phyloP scores from a whole-genome alignment of 2,329 filamentous ascomycete genomes.

The Penicillium sp. region DNA sequence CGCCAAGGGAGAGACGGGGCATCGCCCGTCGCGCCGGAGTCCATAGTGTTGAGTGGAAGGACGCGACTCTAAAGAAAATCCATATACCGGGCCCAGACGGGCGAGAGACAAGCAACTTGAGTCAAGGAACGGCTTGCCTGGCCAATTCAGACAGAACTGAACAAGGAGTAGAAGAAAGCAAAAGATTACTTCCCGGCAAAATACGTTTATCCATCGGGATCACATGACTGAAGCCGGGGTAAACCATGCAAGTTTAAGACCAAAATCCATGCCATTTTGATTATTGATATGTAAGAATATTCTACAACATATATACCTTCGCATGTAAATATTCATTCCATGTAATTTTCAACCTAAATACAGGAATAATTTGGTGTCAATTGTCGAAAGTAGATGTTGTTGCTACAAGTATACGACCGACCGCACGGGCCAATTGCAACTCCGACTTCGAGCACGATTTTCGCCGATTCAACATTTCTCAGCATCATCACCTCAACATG shows the following conservation, averaged over 20 bases:
- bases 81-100: constrained; percentile 19
- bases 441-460: constrained; percentile 26
- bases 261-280: neutral
- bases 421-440: constrained; percentile 24
- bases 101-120: neutral
- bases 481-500: constrained; percentile 48
- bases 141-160: constrained; percentile 4
- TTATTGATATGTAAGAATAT: neutral
- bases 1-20: constrained; percentile 60
- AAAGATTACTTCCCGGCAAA: constrained; percentile 13
- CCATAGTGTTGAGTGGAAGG: constrained; percentile 34
- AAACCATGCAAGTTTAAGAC: constrained; percentile 1
- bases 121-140: constrained; percentile 9
- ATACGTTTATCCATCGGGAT: constrained; percentile 19
- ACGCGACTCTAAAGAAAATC: constrained; percentile 20
- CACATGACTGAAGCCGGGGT: constrained; percentile 25
- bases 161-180: constrained; percentile 1
- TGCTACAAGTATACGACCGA: neutral
- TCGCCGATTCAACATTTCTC: constrained; percentile 12
- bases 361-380: neutral
- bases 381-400: neutral
- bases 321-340: neutral
- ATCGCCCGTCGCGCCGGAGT: constrained; percentile 44
- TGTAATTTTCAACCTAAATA: neutral
- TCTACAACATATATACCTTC: rapidly evolving